phyloP scores from a whole-genome alignment of 2,329 filamentous ascomycete species.

The Fusarium hainanense region DNA sequence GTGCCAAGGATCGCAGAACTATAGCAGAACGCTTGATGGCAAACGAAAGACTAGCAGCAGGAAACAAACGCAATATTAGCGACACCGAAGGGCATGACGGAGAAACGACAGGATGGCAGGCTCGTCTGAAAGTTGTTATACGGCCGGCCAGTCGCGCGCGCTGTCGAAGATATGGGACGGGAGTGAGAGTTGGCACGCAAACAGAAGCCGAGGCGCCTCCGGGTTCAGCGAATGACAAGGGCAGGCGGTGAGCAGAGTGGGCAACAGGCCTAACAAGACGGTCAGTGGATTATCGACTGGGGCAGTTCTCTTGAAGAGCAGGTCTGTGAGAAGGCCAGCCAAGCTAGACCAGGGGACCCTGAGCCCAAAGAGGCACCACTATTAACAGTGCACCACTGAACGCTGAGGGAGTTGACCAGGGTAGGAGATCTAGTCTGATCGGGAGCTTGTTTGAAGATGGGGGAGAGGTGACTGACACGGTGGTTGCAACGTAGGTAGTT shows the following conservation, averaged over 20 bases:
- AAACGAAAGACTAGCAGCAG: slow-evolving; percentile 45
- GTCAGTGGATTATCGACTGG: slow-evolving; percentile 36
- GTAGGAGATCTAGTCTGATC: slow-evolving; percentile 30
- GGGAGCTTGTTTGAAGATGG: slow-evolving; percentile 26
- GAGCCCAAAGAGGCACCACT: slow-evolving; percentile 31
- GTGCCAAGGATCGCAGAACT: slow-evolving; percentile 34
- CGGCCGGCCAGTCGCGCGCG: slow-evolving; percentile 42
- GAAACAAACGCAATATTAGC: slow-evolving; percentile 38
- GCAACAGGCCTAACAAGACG: slow-evolving; percentile 33
- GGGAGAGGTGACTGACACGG: slow-evolving; percentile 26
- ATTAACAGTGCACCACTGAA: slow-evolving; percentile 30
- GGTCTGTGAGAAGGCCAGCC: slow-evolving; percentile 38
- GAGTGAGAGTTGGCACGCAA: slow-evolving; percentile 31
- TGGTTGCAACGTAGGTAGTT: slow-evolving; percentile 5
- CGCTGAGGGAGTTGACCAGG: slow-evolving; percentile 21
- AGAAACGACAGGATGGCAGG: slow-evolving; percentile 36
- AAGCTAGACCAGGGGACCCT: slow-evolving; percentile 40
- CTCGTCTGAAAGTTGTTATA: slow-evolving; percentile 42
- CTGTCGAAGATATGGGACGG: slow-evolving; percentile 33
- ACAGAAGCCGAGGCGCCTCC: slow-evolving; percentile 29
- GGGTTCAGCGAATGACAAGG: slow-evolving; percentile 40
- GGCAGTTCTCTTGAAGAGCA: slow-evolving; percentile 24
- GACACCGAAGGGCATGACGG: slow-evolving; percentile 44
- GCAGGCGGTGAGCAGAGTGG: slow-evolving; percentile 46
- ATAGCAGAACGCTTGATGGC: slow-evolving; percentile 30